A percentile compares a stretch with the other conserved stretches of the same genome.
These are phyloP conservation scores for Colletotrichum sp. DNA, from an alignment of 2,329 filamentous ascomycete species.

Conservation along the genomic window DNA sequence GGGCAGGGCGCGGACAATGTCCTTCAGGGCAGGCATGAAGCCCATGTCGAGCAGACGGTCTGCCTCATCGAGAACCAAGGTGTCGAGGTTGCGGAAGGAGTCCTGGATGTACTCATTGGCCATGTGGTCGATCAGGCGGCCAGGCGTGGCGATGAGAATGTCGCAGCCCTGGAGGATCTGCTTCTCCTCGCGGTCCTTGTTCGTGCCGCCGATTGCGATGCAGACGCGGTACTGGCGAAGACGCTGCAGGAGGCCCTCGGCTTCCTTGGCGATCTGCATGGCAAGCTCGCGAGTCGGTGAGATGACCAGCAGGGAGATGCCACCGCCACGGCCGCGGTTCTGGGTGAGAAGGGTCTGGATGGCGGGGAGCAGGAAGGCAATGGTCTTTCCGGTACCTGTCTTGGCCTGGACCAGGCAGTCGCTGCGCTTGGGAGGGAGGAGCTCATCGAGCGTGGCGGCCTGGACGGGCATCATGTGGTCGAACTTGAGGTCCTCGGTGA, in stretches of 20 bases:
- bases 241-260: constrained; percentile 71
- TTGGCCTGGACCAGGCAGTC: constrained; percentile 79
- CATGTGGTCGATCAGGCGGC: constrained; percentile 79
- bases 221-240: constrained; percentile 78
- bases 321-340: constrained; percentile 34
- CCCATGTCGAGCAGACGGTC: constrained; percentile 84
- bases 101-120: constrained; percentile 73
- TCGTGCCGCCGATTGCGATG: constrained; percentile 79
- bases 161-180: constrained; percentile 76
- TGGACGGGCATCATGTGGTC: constrained; percentile 61
- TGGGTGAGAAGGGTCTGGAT: constrained; percentile 73
- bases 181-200: constrained; percentile 74
- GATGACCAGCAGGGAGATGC: constrained; percentile 67
- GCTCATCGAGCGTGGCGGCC: constrained; percentile 52
- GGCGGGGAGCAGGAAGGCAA: constrained; percentile 85
- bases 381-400: constrained; percentile 86
- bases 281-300: constrained; percentile 75
- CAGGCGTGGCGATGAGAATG: constrained; percentile 81
- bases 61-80: constrained; percentile 83
- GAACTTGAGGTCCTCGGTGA: constrained; percentile 53
- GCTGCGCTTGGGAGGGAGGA: constrained; percentile 47
- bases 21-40: constrained; percentile 79
- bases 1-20: constrained; percentile 76
- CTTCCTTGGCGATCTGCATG: constrained; percentile 74
- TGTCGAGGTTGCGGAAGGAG: constrained; percentile 73